phyloP scores from a whole-genome alignment of 805 yeast genomes.

The Teunomyces kruisii region DNA sequence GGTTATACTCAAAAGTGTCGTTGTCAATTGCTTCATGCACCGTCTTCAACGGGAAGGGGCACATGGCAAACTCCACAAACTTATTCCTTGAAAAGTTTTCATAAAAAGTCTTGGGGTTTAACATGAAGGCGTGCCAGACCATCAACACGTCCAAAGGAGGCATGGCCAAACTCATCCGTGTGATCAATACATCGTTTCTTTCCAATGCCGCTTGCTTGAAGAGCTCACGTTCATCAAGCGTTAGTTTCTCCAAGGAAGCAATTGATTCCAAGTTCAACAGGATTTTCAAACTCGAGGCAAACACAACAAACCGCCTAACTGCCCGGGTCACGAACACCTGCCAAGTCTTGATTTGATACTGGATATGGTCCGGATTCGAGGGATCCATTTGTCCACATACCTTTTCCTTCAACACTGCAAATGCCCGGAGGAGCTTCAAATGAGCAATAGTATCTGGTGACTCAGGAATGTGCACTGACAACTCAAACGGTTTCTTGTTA shows the following conservation, averaged over 20 bases:
- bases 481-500: neutral
- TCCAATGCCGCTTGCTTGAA: neutral
- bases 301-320: conserved; percentile 19
- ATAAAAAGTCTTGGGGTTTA: conserved; percentile 17
- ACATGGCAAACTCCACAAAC: conserved; percentile 14
- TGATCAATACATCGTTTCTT: neutral
- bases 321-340: conserved; percentile 22
- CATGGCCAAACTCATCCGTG: neutral
- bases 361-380: neutral
- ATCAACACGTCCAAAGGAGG: conserved; percentile 24
- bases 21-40: conserved; percentile 10
- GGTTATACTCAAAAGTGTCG: conserved; percentile 10
- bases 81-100: conserved; percentile 15
- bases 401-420: conserved; percentile 16
- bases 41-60: conserved; percentile 19
- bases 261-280: neutral
- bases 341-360: conserved; percentile 16
- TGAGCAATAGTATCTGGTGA: conserved; percentile 18
- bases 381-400: conserved; percentile 7
- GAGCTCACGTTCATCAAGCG: neutral
- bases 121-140: conserved; percentile 24
- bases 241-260: neutral
- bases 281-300: conserved; percentile 15
- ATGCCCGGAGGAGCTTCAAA: conserved; percentile 22
- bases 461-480: conserved; percentile 9